These are phyloP conservation scores for Halophytophthora batemanensis DNA, from an alignment of 352 stramenopile species.

Conservation along the genomic window DNA sequence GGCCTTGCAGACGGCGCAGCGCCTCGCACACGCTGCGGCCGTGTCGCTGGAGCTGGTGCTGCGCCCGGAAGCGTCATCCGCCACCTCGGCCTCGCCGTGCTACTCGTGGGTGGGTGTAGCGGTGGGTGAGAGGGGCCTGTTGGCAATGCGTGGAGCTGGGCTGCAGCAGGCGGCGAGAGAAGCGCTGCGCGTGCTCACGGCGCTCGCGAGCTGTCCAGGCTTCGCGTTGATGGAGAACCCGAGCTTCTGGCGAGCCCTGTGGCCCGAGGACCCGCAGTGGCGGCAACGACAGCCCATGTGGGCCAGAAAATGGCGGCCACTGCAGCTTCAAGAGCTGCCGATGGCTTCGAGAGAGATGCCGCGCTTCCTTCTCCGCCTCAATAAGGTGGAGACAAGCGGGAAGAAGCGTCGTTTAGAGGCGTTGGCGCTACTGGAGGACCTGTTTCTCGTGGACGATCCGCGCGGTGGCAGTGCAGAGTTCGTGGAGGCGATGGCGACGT, in stretches of 20 bases:
- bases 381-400: neutral
- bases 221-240: constrained; percentile 14
- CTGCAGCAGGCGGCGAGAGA: constrained; percentile 6
- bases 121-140: neutral
- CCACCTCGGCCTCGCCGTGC: constrained; percentile 5
- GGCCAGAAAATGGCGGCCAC: constrained; percentile 10
- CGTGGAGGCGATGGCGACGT: neutral
- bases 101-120: constrained; percentile 17
- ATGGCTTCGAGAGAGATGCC: neutral
- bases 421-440: constrained; percentile 1
- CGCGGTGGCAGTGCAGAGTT: too few species aligned
- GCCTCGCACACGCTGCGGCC: constrained; percentile 9
- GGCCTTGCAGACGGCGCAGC: constrained; percentile 14
- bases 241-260: constrained; percentile 20
- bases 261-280: constrained; percentile 1
- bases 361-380: neutral
- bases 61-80: constrained; percentile 5
- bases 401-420: neutral
- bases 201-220: constrained; percentile 13
- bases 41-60: constrained; percentile 13
- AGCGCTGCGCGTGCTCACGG: constrained; percentile 14
- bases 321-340: constrained; percentile 4
- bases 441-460: neutral
- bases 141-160: too few species aligned
- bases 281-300: constrained; percentile 9